Conservation (phyloP, 2,329 filamentous ascomycete species). For the Colletotrichum costaricense region DNA sequence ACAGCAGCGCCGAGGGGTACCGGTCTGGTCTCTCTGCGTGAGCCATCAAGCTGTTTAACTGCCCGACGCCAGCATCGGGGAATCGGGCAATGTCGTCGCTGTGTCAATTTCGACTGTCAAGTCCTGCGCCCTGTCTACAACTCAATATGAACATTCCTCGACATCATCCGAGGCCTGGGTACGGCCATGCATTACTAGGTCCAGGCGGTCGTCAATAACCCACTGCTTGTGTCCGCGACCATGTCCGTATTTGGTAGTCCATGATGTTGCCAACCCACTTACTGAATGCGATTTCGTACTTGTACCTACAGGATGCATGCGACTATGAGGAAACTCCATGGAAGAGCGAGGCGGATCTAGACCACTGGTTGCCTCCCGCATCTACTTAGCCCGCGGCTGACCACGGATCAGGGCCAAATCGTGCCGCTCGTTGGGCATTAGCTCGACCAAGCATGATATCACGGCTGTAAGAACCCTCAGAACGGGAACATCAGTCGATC, state of each 20-base stretch:
- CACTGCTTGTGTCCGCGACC: slow-evolving; percentile 4
- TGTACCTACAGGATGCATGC: slow-evolving; percentile 10
- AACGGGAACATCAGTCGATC: slow-evolving; percentile 19
- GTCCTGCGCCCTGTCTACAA: neutral
- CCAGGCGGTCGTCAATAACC: slow-evolving; percentile 3
- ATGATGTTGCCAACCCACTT: neutral
- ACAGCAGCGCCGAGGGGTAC: slow-evolving; percentile 24
- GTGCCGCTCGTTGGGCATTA: slow-evolving; percentile 5
- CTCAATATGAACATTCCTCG: neutral
- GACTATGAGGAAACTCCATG: neutral
- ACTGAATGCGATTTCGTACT: slow-evolving; percentile 3
- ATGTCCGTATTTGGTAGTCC: slow-evolving; percentile 5
- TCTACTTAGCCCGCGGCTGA: neutral
- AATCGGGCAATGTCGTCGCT: neutral
- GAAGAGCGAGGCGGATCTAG: slow-evolving; percentile 2
- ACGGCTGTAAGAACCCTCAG: neutral
- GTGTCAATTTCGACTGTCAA: neutral
- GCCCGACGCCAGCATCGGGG: slow-evolving; percentile 11
- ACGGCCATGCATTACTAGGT: slow-evolving; percentile 7
- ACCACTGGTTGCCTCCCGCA: slow-evolving; percentile 17
- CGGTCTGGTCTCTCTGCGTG: slow-evolving; percentile 23
- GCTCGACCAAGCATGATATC: slow-evolving; percentile 18
- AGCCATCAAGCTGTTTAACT: slow-evolving; percentile 1
- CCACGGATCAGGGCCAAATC: neutral
- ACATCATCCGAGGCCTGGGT: slow-evolving; percentile 1